Evolutionary conservation across 768 basidiomycete genomes (phyloP), one percentile per base, ranked within the genome.

Genomic region (Mycena olivaceomarginata): DNA sequence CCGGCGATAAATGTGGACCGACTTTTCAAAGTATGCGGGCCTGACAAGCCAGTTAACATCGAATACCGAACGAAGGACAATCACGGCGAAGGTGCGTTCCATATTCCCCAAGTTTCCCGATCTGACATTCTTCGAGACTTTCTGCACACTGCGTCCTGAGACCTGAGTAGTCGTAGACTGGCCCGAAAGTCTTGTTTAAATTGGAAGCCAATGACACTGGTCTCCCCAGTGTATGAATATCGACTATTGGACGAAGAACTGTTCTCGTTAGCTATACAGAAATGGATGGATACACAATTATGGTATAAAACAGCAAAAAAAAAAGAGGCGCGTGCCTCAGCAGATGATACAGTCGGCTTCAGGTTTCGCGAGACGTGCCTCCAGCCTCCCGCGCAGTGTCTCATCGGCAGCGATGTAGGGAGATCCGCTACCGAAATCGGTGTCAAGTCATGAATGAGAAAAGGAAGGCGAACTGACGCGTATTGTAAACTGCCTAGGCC

Each of bases 401-500:
- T 86, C 86, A 53, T 87, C 86, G 5, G 53, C 37, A 2, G 77
- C 77, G 15, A 86, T 80, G 71, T 83, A 87, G 12, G 85, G 81
- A 9, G 82, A 85, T 22, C 82, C 83, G 4, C 85, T 86, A 40
- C 16, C 25, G 20, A 8, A 41, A 7, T 31, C 22, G 22, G 13
- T 6, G 25, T 57, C 37, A 60, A 60, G 56, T n/a, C n/a, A 9
- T 10, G 5, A 12, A 71, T 20, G 72, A 22, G 51, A 5, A 18
- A 13, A 25, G 18, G 63, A 31, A 56, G 20, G n/a, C 37, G 2
- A 7, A 86, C 89, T 80, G 63, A 90, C 89, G 86, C 85, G 64
- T 87, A 88, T 53, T 86, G 83, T 20, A 90, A 74, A 12, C 80
- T 79, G 4, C 82, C 87, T 79, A 70, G 78, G 67, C 74, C 80